These are phyloP conservation scores for Rhodotorula sp. DNA, from an alignment of 1,284 basidiomycete genomes.

Conservation along the genomic window DNA sequence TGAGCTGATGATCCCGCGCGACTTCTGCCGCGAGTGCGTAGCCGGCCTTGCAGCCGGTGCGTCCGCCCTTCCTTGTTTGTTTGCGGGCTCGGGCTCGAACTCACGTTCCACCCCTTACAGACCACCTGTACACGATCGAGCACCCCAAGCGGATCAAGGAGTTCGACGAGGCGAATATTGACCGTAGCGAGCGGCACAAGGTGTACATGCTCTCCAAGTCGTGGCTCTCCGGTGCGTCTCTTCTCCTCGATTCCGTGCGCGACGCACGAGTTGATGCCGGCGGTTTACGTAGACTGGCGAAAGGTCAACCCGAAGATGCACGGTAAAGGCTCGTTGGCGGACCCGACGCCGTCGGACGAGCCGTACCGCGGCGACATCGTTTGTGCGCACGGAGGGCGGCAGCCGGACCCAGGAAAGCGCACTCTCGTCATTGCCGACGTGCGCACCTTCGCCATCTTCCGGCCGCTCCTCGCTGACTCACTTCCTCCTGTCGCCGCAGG, in stretches of 20 bases:
- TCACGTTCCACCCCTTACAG: slow-evolving; percentile 57
- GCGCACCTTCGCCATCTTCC: slow-evolving; percentile 26
- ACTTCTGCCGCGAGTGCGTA: slow-evolving; percentile 67
- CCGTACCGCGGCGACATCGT: slow-evolving; percentile 63
- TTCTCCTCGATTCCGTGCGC: accelerated
- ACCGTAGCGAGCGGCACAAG: slow-evolving; percentile 11
- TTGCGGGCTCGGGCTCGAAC: not conserved
- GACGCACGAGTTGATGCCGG: too few relatives aligned
- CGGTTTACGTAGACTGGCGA: slow-evolving; percentile 63
- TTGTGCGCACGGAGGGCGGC: slow-evolving; percentile 68
- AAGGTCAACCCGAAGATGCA: slow-evolving; percentile 73
- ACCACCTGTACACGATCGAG: slow-evolving; percentile 65
- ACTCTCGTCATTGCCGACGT: slow-evolving; percentile 61
- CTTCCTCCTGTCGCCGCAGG: slow-evolving; percentile 54
- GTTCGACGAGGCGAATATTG: slow-evolving; percentile 56
- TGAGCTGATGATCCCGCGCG: slow-evolving; percentile 53
- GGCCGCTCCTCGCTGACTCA: not conserved
- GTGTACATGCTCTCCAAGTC: slow-evolving; percentile 62
- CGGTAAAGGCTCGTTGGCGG: slow-evolving; percentile 54
- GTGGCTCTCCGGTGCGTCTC: slow-evolving; percentile 68
- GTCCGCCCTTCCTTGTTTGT: slow-evolving; percentile 26
- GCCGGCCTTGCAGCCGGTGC: slow-evolving; percentile 63
- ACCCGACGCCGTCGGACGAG: slow-evolving; percentile 65
- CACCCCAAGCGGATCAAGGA: slow-evolving; percentile 64
- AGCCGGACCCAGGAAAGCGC: slow-evolving; percentile 51